phyloP scores from a whole-genome alignment of 805 yeast genomes.

The Helenozyma baotianmanensis region DNA sequence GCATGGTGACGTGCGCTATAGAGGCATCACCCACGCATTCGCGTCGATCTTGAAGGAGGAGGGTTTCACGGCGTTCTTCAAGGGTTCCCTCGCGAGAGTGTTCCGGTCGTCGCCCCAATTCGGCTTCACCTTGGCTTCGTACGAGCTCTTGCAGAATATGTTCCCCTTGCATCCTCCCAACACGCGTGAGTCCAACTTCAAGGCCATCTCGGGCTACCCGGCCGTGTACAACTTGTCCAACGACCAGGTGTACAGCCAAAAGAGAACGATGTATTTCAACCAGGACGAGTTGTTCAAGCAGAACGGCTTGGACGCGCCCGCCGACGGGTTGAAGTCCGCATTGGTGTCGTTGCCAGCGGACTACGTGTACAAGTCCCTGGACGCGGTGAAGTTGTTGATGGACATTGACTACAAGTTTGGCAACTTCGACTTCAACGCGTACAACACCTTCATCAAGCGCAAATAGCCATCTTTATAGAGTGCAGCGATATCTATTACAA shows the following conservation, averaged over 20 bases:
- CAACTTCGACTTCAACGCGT: conserved; percentile 48
- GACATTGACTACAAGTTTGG: conserved; percentile 62
- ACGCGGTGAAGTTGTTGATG: conserved; percentile 55
- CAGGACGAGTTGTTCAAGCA: conserved; percentile 32
- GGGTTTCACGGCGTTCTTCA: conserved; percentile 81
- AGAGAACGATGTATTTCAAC: conserved; percentile 34
- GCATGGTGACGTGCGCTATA: conserved; percentile 71
- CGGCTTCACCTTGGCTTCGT: conserved; percentile 96
- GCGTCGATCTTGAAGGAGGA: conserved; percentile 73
- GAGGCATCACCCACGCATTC: conserved; percentile 75
- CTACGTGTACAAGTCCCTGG: conserved; percentile 54
- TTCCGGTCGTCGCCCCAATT: conserved; percentile 95
- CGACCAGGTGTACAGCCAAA: conserved; percentile 34
- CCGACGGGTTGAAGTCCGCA: conserved; percentile 29
- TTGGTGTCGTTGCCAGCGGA: conserved; percentile 39
- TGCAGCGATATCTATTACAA: too few relatives aligned
- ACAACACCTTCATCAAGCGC: conserved; percentile 32
- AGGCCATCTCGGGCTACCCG: conserved; percentile 42
- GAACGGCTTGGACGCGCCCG: conserved; percentile 22
- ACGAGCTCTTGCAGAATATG: conserved; percentile 78
- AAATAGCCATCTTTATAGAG: too few relatives aligned
- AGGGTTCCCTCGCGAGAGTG: conserved; percentile 95
- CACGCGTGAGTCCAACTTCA: conserved; percentile 40
- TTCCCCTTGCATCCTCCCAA: conserved; percentile 63
- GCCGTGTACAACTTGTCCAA: conserved; percentile 43